Conservation (phyloP, 345 rosid genomes). For the Rubroshorea leprosula region DNA sequence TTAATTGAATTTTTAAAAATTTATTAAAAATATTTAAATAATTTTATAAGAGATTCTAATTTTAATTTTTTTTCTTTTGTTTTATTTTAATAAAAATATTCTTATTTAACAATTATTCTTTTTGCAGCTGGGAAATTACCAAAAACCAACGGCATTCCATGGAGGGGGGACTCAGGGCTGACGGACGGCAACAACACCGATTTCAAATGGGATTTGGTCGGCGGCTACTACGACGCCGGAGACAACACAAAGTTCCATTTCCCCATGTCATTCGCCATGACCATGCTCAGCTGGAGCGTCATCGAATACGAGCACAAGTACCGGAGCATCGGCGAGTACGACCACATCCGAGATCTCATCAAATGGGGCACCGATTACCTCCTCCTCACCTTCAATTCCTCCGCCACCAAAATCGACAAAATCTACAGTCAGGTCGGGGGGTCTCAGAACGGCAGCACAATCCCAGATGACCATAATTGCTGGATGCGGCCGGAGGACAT, state of each 20-base stretch:
- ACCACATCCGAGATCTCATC: constrained; percentile 62
- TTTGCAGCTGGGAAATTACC: constrained; percentile 66
- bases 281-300: constrained; percentile 92
- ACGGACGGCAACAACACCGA: constrained; percentile 50
- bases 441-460: constrained; percentile 31
- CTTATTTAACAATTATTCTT: no score
- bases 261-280: constrained; percentile 85
- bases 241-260: constrained; percentile 73
- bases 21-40: no score
- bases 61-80: no score
- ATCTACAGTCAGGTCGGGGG: constrained; percentile 79
- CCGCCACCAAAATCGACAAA: constrained; percentile 52
- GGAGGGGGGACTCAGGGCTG: constrained; percentile 76
- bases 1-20: no score
- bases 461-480: constrained; percentile 74
- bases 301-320: constrained; percentile 73
- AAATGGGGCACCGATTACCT: constrained; percentile 89
- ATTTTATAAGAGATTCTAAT: no score
- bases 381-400: constrained; percentile 69
- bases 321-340: constrained; percentile 49
- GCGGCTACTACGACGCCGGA: constrained; percentile 90
- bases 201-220: constrained; percentile 50
- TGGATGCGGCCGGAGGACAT: constrained; percentile 87
- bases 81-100: no score
- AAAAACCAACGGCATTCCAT: constrained; percentile 56